Evolutionary conservation across 352 stramenopile species (phyloP), one percentile per base, ranked within the genome.

Genomic region (Phytophthora agathidicida): DNA sequence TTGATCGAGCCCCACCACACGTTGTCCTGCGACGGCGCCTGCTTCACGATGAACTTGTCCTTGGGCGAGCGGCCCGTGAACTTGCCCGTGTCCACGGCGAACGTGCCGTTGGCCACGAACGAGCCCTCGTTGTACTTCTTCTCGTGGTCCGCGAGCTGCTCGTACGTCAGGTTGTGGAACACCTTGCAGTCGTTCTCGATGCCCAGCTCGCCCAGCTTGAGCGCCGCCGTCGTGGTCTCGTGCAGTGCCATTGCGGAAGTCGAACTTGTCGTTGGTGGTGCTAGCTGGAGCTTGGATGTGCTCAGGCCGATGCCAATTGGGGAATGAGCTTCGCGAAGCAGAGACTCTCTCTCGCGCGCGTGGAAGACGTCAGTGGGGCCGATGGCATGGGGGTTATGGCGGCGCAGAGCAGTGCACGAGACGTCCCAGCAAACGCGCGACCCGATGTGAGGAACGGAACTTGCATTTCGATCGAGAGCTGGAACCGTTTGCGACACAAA

Each of bases 1-100:
- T 99, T 99, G 60, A 99, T 94, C 32, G 96, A 83, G 16, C 96
- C 96, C 96, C 96, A 99, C 83, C 97, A 98, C 42, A 99, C 92
- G 68, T 98, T 96, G 52, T 97, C 86, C 42, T 96, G 95, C 36
- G 82, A 95, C 33, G 86, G 88, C 53, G 63, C 72, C 71, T 98
- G 93, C 62, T 98, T 88, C 5, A 99, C 97, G 60, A 99, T 95
- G 77, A 93, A 99, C 78, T 99, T 99, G 83, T 99, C 97, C 83
- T 98, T 98, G 55, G 97, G 97, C 67, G 94, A 99, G 52, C 96
- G 93, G 60, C 97, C 97, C n/a, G 97, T 99, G 81, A 98, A 99
- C 73, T 98, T 98, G 64, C 97, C 97, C 42, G 97, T 99, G 75
- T 99, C 96, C 41, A 99, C 96, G 38, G 88, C 88, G 74, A 98